A percentile compares a stretch with the other conserved stretches of the same genome.
These are phyloP conservation scores for Colletotrichum chlorophyti DNA, from an alignment of 2,329 filamentous ascomycete genomes.

Conservation along the genomic window DNA sequence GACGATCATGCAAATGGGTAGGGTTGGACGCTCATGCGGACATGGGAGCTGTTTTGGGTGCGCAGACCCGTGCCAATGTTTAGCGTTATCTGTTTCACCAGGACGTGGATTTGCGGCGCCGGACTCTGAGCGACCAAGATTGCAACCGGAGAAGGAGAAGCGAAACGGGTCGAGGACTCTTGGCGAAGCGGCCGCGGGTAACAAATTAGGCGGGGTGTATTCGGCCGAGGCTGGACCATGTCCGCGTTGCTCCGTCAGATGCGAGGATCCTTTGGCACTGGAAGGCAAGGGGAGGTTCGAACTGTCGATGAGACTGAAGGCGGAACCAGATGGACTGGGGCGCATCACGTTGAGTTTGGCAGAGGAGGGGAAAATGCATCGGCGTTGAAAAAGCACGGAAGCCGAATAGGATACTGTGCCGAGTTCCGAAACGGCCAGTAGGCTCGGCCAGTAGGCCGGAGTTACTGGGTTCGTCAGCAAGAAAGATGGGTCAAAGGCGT, in stretches of 20 bases:
- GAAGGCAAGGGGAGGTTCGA: constrained; percentile 1
- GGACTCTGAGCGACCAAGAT: neutral
- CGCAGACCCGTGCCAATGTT: constrained; percentile 20
- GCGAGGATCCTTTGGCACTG: neutral
- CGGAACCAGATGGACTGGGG: constrained; percentile 19
- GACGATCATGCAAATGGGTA: constrained; percentile 28
- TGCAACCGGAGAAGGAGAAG: constrained; percentile 4
- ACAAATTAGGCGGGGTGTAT: neutral
- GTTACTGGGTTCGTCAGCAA: neutral
- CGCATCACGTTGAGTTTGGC: neutral
- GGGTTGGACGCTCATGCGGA: constrained; percentile 18
- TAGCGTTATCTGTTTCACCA: constrained; percentile 20
- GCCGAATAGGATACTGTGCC: constrained; percentile 1
- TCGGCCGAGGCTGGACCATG: constrained; percentile 5
- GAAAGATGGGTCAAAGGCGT: neutral
- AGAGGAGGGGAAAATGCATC: neutral
- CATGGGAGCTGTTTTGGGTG: constrained; percentile 20
- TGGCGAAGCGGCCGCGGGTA: constrained; percentile 1
- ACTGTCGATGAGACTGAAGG: constrained; percentile 22
- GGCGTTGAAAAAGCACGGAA: neutral
- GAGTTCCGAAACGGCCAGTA: constrained; percentile 22
- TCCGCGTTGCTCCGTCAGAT: constrained; percentile 1
- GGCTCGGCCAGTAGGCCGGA: neutral
- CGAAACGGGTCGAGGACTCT: neutral
- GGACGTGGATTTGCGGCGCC: constrained; percentile 12